Evolutionary conservation across 768 basidiomycete genomes (phyloP).

Genomic region (Suillus paluster): DNA sequence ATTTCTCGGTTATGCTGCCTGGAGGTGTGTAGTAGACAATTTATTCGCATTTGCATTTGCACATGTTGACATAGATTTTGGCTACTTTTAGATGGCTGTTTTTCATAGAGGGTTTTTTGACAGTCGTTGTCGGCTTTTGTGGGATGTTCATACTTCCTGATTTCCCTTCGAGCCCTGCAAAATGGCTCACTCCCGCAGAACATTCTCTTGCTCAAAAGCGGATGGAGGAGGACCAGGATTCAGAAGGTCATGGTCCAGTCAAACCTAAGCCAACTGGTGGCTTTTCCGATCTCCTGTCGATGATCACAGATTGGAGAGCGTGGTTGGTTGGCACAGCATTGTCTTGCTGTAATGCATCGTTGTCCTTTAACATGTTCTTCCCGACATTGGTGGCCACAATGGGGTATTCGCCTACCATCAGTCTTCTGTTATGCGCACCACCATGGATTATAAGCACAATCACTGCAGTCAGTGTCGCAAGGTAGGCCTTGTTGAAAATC

Average conservation of each 20-base stretch:
- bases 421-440: constrained; percentile 73
- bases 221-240: constrained; percentile 66
- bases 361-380: constrained; percentile 78
- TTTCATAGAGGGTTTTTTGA: constrained; percentile 62
- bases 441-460: constrained; percentile 49
- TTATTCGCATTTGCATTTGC: no score
- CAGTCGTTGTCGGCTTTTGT: constrained; percentile 49
- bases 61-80: not conserved
- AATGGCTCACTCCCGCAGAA: constrained; percentile 61
- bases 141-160: constrained; percentile 71
- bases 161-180: constrained; percentile 59
- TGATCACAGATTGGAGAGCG: constrained; percentile 74
- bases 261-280: constrained; percentile 41
- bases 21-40: constrained; percentile 67
- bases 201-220: constrained; percentile 54
- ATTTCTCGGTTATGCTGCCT: constrained; percentile 64
- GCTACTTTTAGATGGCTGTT: constrained; percentile 61
- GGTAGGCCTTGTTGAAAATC: constrained; percentile 2
- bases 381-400: constrained; percentile 74
- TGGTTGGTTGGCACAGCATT: constrained; percentile 74
- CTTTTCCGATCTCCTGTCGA: constrained; percentile 52
- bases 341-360: constrained; percentile 52
- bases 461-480: constrained; percentile 29
- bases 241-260: constrained; percentile 51
- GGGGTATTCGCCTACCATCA: constrained; percentile 60